Conservation (phyloP, 306 rosid species). For the Cicer judaicum region DNA sequence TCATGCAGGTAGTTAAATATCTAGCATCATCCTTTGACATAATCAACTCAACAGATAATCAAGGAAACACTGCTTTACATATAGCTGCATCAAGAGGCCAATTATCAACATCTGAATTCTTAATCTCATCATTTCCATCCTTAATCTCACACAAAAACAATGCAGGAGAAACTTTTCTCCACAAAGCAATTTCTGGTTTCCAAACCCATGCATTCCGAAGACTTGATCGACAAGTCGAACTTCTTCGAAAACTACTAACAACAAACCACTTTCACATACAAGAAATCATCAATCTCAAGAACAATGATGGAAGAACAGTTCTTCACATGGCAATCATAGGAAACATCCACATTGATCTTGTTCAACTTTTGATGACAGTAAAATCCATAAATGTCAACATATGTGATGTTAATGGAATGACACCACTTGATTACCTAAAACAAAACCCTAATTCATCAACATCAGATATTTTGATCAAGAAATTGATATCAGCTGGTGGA, state of each 20-base stretch:
- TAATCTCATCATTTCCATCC: conserved; percentile 65
- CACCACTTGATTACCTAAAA: conserved; percentile 85
- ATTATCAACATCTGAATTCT: conserved; percentile 74
- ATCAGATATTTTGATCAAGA: conserved; percentile 76
- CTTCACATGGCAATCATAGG: conserved; percentile 91
- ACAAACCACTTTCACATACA: conserved; percentile 56
- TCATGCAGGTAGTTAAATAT: conserved; percentile 71
- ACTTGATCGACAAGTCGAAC: conserved; percentile 85
- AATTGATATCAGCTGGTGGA: conserved; percentile 88
- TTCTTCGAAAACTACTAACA: conserved; percentile 64
- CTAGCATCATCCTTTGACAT: conserved; percentile 68
- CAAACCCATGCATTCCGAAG: conserved; percentile 76
- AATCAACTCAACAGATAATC: conserved; percentile 68
- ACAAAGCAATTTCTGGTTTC: conserved; percentile 88
- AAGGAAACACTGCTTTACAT: conserved; percentile 90
- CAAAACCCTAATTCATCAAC: conserved; percentile 73
- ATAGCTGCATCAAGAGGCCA: conserved; percentile 91
- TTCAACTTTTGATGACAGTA: conserved; percentile 85
- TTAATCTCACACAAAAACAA: conserved; percentile 62
- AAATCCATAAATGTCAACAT: conserved; percentile 69
- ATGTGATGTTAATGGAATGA: conserved; percentile 72
- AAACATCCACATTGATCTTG: conserved; percentile 81
- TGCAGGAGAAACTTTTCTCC: conserved; percentile 85
- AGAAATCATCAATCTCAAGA: conserved; percentile 69
- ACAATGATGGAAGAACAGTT: conserved; percentile 77